These are phyloP conservation scores for Phaeosphaeriaceae sp. DNA, from an alignment of 2,329 filamentous ascomycete species.

Conservation along the genomic window DNA sequence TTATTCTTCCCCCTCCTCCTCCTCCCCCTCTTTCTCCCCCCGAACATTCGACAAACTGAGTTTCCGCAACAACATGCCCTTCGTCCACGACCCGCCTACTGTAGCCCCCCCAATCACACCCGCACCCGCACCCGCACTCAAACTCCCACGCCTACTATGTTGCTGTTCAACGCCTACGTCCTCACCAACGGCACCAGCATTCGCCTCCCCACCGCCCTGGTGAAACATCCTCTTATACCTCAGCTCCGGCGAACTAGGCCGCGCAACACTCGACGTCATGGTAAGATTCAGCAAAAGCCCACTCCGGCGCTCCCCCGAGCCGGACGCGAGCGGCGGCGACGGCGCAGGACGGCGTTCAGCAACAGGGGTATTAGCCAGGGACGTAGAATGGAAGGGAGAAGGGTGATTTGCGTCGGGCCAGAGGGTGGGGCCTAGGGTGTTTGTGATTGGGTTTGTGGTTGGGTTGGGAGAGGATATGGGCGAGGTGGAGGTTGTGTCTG, in stretches of 20 bases:
- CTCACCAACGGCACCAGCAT: conserved; percentile 22
- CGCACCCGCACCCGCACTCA: conserved; percentile 30
- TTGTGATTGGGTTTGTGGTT: too few species aligned
- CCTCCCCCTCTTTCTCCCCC: too few species aligned
- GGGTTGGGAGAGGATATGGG: conserved; percentile 34
- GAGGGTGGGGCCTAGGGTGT: conserved; percentile 22
- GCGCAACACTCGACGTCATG: conserved; percentile 26
- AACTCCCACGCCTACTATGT: conserved; percentile 13
- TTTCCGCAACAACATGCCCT: conserved; percentile 40
- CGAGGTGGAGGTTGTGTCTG: conserved; percentile 42
- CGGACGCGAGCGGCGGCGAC: conserved; percentile 14
- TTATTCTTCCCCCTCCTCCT: too few species aligned
- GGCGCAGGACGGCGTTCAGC: conserved; percentile 9
- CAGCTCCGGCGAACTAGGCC: conserved; percentile 48
- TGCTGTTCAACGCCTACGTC: conserved; percentile 11
- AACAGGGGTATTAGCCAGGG: conserved; percentile 33
- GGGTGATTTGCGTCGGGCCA: conserved; percentile 29
- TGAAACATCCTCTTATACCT: conserved; percentile 54
- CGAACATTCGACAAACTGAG: too few species aligned
- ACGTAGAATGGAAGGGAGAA: conserved; percentile 12
- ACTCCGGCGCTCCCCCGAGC: conserved; percentile 29
- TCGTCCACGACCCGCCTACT: too few species aligned
- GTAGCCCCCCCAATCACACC: too few species aligned
- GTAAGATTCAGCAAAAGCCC: conserved; percentile 28
- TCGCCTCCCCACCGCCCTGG: conserved; percentile 14